phyloP scores from a whole-genome alignment of 768 basidiomycete genomes.

The Panellus pusillus region DNA sequence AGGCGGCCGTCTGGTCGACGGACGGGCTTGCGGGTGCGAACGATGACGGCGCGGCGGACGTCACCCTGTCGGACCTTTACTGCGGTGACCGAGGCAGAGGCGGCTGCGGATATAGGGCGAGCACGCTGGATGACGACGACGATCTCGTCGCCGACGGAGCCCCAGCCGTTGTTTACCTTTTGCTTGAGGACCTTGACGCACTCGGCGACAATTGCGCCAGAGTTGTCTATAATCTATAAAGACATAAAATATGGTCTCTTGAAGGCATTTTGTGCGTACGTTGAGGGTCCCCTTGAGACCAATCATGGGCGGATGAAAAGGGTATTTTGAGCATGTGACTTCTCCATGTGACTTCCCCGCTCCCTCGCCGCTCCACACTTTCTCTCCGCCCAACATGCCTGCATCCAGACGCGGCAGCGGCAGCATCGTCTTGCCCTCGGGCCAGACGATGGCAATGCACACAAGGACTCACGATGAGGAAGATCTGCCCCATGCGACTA shows the following conservation, averaged over 20 bases:
- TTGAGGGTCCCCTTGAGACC: conserved; percentile 92
- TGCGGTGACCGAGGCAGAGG: conserved; percentile 69
- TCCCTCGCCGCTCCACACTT: too few species aligned
- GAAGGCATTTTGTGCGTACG: conserved; percentile 41
- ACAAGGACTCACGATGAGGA: conserved; percentile 87
- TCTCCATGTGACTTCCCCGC: too few species aligned
- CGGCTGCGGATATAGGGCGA: conserved; percentile 70
- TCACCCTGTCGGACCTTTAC: conserved; percentile 93
- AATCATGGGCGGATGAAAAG: conserved; percentile 59
- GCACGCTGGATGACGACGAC: conserved; percentile 94
- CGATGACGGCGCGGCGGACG: conserved; percentile 93
- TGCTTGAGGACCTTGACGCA: conserved; percentile 96
- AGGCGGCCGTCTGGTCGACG: conserved; percentile 84
- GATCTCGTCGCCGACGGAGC: conserved; percentile 91
- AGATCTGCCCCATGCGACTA: conserved; percentile 90
- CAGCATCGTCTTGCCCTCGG: conserved; percentile 67
- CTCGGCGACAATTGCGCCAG: conserved; percentile 91
- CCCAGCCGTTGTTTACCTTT: conserved; percentile 95
- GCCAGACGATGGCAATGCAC: conserved; percentile 82
- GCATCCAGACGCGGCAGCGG: conserved; percentile 78
- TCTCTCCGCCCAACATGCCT: conserved; percentile 43
- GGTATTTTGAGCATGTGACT: too few species aligned
- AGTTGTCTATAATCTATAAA: conserved; percentile 92
- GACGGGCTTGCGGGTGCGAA: conserved; percentile 86
- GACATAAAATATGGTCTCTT: background rate